Percentiles rank a stretch among this genome's conserved stretches.
These are phyloP conservation scores for Monosporascus sp. DNA, from an alignment of 2,329 filamentous ascomycete species.

Conservation along the genomic window DNA sequence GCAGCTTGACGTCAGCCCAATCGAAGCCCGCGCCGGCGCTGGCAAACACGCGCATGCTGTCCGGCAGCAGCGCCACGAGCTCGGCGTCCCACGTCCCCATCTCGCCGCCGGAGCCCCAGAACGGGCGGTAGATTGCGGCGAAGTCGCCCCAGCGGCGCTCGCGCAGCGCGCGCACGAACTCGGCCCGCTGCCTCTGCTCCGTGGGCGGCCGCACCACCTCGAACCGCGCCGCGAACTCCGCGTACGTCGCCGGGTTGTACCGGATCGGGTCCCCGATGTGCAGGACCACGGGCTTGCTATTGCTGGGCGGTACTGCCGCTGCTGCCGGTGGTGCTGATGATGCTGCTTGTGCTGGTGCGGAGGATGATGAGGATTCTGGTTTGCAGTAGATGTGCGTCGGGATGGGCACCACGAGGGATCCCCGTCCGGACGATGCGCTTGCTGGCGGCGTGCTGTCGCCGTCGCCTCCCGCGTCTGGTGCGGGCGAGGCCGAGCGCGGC, in stretches of 20 bases:
- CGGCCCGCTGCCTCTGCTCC: constrained; percentile 44
- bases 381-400: constrained; percentile 18
- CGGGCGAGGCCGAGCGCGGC: constrained; percentile 38
- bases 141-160: constrained; percentile 52
- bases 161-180: constrained; percentile 43
- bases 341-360: constrained; percentile 2
- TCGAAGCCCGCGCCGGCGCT: constrained; percentile 58
- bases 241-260: constrained; percentile 44
- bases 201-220: constrained; percentile 45
- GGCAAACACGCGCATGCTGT: constrained; percentile 50
- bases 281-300: constrained; percentile 52
- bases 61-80: constrained; percentile 48
- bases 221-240: constrained; percentile 36
- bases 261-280: constrained; percentile 64
- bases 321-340: constrained; percentile 16
- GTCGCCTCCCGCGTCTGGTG: constrained; percentile 7
- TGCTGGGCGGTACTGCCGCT: constrained; percentile 14
- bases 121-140: constrained; percentile 46
- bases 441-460: constrained; percentile 9
- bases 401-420: constrained; percentile 15
- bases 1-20: constrained; percentile 53
- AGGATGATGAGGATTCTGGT: constrained; percentile 11
- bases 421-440: neutral
- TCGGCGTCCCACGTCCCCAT: constrained; percentile 59
- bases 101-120: constrained; percentile 60